These are phyloP conservation scores for Rosa hybrid DNA, from an alignment of 331 rosid genomes.

Conservation along the genomic window DNA sequence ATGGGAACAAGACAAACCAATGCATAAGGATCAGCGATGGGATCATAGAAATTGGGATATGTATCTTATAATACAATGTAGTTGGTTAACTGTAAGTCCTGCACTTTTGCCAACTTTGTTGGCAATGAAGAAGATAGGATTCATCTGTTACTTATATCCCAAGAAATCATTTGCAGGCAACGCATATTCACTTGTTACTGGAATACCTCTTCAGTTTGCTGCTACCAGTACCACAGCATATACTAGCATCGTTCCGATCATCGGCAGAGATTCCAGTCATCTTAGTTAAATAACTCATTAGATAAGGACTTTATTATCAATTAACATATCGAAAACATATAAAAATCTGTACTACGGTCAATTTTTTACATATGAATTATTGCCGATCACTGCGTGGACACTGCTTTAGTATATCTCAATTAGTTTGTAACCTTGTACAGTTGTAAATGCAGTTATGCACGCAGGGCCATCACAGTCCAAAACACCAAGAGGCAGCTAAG, in stretches of 20 bases:
- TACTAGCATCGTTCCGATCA: neutral
- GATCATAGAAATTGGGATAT: neutral
- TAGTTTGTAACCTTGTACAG: neutral
- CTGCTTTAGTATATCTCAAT: neutral
- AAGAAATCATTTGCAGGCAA: constrained; percentile 4
- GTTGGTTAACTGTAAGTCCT: neutral
- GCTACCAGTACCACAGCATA: neutral
- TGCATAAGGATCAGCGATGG: neutral
- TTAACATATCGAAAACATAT: neutral
- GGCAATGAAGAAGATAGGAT: neutral
- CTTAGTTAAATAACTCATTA: neutral
- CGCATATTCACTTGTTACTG: neutral
- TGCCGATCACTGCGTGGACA: neutral
- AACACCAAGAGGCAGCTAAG: constrained; percentile 7
- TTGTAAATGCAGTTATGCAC: neutral
- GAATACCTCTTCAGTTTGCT: neutral
- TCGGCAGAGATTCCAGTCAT: neutral
- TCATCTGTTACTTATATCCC: neutral
- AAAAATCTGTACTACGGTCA: neutral
- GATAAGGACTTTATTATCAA: neutral
- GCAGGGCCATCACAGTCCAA: neutral
- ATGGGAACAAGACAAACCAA: neutral
- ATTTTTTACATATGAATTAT: neutral
- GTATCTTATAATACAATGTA: neutral
- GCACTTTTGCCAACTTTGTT: neutral